Conservation (phyloP, 768 basidiomycete genomes). For the Hericium alpestre region DNA sequence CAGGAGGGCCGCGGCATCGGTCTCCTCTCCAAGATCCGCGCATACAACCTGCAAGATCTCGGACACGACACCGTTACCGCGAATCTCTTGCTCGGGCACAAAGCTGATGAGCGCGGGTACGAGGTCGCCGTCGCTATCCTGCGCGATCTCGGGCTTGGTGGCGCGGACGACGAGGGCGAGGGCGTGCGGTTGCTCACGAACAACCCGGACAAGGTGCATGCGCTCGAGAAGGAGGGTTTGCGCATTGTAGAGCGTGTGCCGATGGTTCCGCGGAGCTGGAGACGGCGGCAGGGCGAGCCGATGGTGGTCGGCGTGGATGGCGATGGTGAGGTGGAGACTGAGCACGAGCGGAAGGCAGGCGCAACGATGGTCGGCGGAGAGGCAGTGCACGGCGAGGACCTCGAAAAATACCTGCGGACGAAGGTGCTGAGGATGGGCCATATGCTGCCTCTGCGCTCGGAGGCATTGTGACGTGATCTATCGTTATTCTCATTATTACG, state of each 20-base stretch:
- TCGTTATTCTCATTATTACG: not conserved
- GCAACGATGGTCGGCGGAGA: conserved; percentile 77
- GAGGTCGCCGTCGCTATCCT: conserved; percentile 86
- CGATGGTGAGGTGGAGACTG: conserved; percentile 12
- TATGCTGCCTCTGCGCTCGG: conserved; percentile 49
- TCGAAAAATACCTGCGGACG: conserved; percentile 91
- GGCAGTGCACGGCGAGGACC: conserved; percentile 66
- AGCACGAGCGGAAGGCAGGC: conserved; percentile 39
- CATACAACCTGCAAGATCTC: conserved; percentile 95
- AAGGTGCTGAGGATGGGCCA: conserved; percentile 98
- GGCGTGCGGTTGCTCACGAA: conserved; percentile 83
- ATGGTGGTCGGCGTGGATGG: conserved; percentile 12
- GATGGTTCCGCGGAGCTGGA: conserved; percentile 93
- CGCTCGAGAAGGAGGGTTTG: conserved; percentile 77
- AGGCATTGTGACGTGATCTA: not conserved
- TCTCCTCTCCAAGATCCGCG: conserved; percentile 86
- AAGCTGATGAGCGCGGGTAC: conserved; percentile 89
- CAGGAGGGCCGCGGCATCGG: conserved; percentile 99
- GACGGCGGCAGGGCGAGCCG: conserved; percentile 21
- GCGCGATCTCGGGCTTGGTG: conserved; percentile 72
- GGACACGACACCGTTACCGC: conserved; percentile 99
- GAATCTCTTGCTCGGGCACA: conserved; percentile 89
- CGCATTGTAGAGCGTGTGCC: conserved; percentile 73
- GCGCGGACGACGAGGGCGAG: conserved; percentile 39
- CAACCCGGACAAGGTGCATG: conserved; percentile 94